A percentile compares a stretch with the other conserved stretches of the same genome.
phyloP scores from a whole-genome alignment of 2,329 filamentous ascomycete species.

The Cladosporium sp. region DNA sequence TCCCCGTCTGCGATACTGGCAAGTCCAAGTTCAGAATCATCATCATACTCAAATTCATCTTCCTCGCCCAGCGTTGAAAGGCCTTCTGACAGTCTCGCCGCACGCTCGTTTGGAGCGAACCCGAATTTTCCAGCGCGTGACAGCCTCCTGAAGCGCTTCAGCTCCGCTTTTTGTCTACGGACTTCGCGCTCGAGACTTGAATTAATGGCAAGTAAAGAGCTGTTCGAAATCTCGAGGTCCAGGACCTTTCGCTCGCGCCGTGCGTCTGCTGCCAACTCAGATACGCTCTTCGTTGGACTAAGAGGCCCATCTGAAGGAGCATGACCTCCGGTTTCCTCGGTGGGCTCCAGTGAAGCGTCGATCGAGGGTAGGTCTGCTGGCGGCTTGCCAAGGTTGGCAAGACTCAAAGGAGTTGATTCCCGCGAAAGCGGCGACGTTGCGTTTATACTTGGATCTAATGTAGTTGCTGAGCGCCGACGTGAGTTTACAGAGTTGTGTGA shows the following conservation, averaged over 20 bases:
- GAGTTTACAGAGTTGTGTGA: conserved; percentile 32
- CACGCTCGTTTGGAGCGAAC: conserved; percentile 37
- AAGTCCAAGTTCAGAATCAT: conserved; percentile 20
- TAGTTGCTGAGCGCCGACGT: conserved; percentile 29
- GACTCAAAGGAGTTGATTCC: conserved; percentile 11
- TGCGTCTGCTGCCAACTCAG: conserved; percentile 79
- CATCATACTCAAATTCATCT: conserved; percentile 30
- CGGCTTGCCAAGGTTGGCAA: conserved; percentile 17
- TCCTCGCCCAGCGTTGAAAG: conserved; percentile 31
- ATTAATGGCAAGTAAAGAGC: conserved; percentile 91
- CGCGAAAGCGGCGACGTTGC: conserved; percentile 10
- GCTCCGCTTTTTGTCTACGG: conserved; percentile 81
- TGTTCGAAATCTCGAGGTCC: conserved; percentile 94
- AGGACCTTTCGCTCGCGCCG: conserved; percentile 90
- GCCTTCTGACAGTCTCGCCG: conserved; percentile 33
- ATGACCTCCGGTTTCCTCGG: neutral
- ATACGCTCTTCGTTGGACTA: conserved; percentile 48
- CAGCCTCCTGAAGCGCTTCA: conserved; percentile 79
- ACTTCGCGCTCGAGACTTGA: conserved; percentile 85
- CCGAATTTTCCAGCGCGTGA: conserved; percentile 75
- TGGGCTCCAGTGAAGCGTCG: conserved; percentile 23
- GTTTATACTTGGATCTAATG: conserved; percentile 6
- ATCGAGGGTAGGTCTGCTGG: conserved; percentile 20
- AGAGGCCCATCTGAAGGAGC: conserved; percentile 14
- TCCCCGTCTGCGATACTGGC: conserved; percentile 23